Evolutionary conservation across 768 basidiomycete species (phyloP).

Genomic region (Clavaria fumosa): DNA sequence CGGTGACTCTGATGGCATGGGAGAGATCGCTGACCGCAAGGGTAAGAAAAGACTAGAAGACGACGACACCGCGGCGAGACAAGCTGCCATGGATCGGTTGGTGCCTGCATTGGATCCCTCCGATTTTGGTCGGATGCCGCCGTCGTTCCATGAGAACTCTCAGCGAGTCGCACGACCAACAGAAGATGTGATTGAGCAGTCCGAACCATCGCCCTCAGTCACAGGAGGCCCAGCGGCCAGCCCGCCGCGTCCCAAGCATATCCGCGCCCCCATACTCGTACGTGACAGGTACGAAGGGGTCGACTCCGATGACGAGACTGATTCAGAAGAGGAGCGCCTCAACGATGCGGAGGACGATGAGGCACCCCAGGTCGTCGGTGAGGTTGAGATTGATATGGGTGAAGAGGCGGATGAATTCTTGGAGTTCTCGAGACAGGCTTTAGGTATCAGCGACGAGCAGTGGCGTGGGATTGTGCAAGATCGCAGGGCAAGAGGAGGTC

Average conservation of each 20-base stretch:
- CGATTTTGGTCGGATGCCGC: slow-evolving; percentile 83
- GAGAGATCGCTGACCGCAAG: slow-evolving; percentile 23
- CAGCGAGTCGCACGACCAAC: slow-evolving; percentile 43
- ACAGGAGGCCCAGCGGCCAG: slow-evolving; percentile 2
- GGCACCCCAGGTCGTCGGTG: slow-evolving; percentile 66
- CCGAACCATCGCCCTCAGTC: too few species aligned
- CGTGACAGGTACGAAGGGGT: slow-evolving; percentile 85
- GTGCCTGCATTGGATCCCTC: slow-evolving; percentile 65
- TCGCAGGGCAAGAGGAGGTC: slow-evolving; percentile 69
- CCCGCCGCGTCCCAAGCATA: slow-evolving; percentile 23
- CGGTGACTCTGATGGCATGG: slow-evolving; percentile 8
- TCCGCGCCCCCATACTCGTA: slow-evolving; percentile 66
- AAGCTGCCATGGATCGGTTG: slow-evolving; percentile 61
- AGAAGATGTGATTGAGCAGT: slow-evolving; percentile 25
- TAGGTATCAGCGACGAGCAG: slow-evolving; percentile 81
- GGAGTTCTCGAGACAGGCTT: slow-evolving; percentile 81
- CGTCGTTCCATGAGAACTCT: slow-evolving; percentile 53
- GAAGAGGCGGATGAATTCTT: slow-evolving; percentile 92
- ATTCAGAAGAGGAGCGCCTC: slow-evolving; percentile 41
- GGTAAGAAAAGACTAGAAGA: too few species aligned
- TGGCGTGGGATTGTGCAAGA: slow-evolving; percentile 81
- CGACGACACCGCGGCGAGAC: too few species aligned
- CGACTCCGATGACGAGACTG: slow-evolving; percentile 80
- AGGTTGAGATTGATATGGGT: slow-evolving; percentile 80
- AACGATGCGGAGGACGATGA: slow-evolving; percentile 62